Evolutionary conservation across 495 filamentous ascomycete species (phyloP), one percentile per base, ranked within the genome.

Genomic region (Podospora tetraspora): DNA sequence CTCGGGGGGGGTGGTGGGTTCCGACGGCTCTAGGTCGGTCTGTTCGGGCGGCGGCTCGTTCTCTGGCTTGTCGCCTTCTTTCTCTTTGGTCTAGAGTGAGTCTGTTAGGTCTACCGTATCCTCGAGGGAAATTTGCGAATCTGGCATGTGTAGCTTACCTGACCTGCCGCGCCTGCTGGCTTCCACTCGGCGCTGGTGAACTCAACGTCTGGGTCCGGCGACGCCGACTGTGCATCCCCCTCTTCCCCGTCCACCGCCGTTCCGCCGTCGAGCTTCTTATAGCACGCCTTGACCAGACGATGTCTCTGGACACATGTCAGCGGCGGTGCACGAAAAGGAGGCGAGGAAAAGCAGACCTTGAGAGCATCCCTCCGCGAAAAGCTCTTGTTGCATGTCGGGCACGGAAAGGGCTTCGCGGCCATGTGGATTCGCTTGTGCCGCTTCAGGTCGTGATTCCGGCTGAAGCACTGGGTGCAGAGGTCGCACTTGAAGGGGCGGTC

Each of bases 401-500:
- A 99, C 1, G 94, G 94, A 77, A 93, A 97, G 0, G 94, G 94
- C 81, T 97, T 97, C 58, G 96, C 91, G 0, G 93, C 91, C 66
- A 97, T 79, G 79, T 99, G 94, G 65, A 99, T 97, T 62, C 93
- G 83, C 79, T 95, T 96, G 74, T 99, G 94, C 64, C 94, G 87
- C 78, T 99, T 99, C 65, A 99, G 81, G 75, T 99, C 95, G 75
- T 99, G 95, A 69, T 99, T 99, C 11, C 94, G 87, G 76, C 96
- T 97, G 84, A 99, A 99, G 66, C 90, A 91, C 75, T 96, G 92
- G 1, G 92, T 89, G 75, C 95, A 99, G 73, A 90, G 83, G 73
- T 97, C 93, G 76, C 94, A 99, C 73, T 94, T 94, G 82, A 95
- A 97, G 0, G 95, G 95, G 11, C 94, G 86, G 72, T 99, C 94